Base-by-base conservation (phyloP, 2,329 filamentous ascomycete species). In the Fonsecaea nubica region DNA sequence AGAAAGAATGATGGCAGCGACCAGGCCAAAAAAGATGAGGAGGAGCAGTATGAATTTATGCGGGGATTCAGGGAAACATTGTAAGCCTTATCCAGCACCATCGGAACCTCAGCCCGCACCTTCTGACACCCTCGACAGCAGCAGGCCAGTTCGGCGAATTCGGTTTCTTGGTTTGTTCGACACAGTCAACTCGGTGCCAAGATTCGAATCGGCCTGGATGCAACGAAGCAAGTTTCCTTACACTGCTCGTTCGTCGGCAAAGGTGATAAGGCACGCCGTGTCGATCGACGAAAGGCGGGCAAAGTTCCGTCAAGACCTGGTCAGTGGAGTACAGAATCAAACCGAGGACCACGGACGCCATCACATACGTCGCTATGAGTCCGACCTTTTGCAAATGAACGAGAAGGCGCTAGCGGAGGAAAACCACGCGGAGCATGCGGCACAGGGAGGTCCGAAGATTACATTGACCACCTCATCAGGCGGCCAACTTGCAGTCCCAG, bases 11-110 rank as follows among this genome's bases (percentile, higher is more conserved):
- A 73, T 33, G 69, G 65, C 54, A 83, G 80, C 33, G 78, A 78
- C 0, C 78, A 80, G 21, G 80, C 77, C 1, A 76, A 77, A 33
- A 73, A 78, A 69, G 79, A 87, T 69, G 84, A 86, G 70, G 81
- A 81, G n/a, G 82, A 87, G 67, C 88, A 92, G 79, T 91, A 90
- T 71, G 78, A 84, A 7, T 93, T 91, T 73, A 90, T 94, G 87
- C 90, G 89, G 71, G 88, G 87, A 0, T 95, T 95, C 74, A 86
- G 91, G 21, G 90, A 93, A 76, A 94, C 91, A 0, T 95, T 95
- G 74, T 90, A 50, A 68, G 62, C 60, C n/a, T n/a, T 7, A 3
- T 33, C 33, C 10, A 13, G 6, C 30, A 9, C 6, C 15, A n/a
- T 35, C 15, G 18, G 7, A 18, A 36, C 8, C 8, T 5, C 18